These are phyloP conservation scores for Yamadazyma sp. DNA, from an alignment of 805 yeast genomes.

Conservation along the genomic window DNA sequence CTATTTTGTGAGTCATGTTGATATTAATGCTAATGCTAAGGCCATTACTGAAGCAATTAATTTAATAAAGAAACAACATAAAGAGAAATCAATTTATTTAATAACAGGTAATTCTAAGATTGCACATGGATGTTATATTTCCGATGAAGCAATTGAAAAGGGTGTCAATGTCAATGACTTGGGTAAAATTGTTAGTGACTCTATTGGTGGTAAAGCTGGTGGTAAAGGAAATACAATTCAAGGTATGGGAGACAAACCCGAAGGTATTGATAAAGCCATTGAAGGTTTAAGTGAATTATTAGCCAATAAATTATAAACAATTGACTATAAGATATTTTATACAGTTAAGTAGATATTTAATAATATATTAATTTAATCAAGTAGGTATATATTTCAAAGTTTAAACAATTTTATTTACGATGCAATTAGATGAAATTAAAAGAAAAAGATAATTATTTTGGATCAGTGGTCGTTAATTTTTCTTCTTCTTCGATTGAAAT, in stretches of 20 bases:
- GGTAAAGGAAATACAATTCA: slow-evolving; percentile 96
- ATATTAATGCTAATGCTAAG: slow-evolving; percentile 81
- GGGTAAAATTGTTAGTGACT: slow-evolving; percentile 64
- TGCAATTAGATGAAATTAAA: no score
- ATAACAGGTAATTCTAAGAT: slow-evolving; percentile 79
- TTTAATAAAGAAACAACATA: slow-evolving; percentile 71
- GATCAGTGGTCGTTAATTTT: slow-evolving; percentile 32
- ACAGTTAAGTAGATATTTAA: no score
- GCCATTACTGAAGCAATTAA: slow-evolving; percentile 92
- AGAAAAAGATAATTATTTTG: slow-evolving; percentile 4
- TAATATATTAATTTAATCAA: no score
- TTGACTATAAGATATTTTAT: no score
- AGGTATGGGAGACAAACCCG: slow-evolving; percentile 89
- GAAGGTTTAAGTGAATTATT: slow-evolving; percentile 62
- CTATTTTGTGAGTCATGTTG: slow-evolving; percentile 64
- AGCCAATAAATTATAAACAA: slow-evolving; percentile 54
- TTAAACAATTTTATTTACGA: slow-evolving; percentile 2
- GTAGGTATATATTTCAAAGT: not conserved
- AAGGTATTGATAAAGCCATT: slow-evolving; percentile 70
- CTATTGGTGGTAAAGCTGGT: slow-evolving; percentile 96
- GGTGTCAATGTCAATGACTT: slow-evolving; percentile 75
- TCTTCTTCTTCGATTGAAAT: slow-evolving; percentile 58
- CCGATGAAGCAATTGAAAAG: slow-evolving; percentile 63
- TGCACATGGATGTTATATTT: slow-evolving; percentile 93
- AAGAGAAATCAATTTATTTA: slow-evolving; percentile 73